These are phyloP conservation scores for Ganoderma meredithae DNA, from an alignment of 1,284 basidiomycete genomes.

Conservation along the genomic window DNA sequence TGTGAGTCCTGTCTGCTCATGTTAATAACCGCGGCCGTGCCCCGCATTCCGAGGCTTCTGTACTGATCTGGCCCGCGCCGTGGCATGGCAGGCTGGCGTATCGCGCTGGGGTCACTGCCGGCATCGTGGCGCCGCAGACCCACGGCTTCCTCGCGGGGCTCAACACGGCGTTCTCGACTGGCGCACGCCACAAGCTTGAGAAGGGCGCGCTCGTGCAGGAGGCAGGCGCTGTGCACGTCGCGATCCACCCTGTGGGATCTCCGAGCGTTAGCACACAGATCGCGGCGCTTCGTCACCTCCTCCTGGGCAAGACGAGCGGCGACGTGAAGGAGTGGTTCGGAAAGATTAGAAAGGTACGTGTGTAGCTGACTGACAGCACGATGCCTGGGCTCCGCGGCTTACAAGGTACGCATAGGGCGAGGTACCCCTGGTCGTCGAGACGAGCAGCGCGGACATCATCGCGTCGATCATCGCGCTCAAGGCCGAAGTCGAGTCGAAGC, in stretches of 20 bases:
- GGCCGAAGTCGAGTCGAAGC: constrained; percentile 61
- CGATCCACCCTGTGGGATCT: constrained; percentile 53
- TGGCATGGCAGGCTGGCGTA: not conserved
- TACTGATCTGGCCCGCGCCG: not conserved
- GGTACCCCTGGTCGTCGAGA: constrained; percentile 47
- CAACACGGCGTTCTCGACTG: constrained; percentile 71
- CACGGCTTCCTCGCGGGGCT: constrained; percentile 69
- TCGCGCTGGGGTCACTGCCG: constrained; percentile 64
- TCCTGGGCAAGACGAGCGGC: constrained; percentile 53
- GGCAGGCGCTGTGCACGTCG: constrained; percentile 74
- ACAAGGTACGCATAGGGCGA: constrained; percentile 43
- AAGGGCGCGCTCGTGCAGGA: constrained; percentile 72
- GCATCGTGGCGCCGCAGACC: constrained; percentile 66
- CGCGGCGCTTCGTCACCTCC: constrained; percentile 64
- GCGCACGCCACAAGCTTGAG: constrained; percentile 68
- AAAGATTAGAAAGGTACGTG: constrained; percentile 58
- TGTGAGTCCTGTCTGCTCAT: constrained; percentile 42
- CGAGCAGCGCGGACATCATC: too few relatives aligned
- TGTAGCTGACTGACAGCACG: too few relatives aligned
- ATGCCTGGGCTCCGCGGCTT: not conserved
- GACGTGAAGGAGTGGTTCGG: constrained; percentile 58
- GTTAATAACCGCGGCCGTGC: too few relatives aligned
- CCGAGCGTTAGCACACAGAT: constrained; percentile 75
- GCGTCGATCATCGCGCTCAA: too few relatives aligned
- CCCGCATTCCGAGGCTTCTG: not conserved